These are phyloP conservation scores for Pyracantha coccinea DNA, from an alignment of 331 rosid species.

Conservation along the genomic window DNA sequence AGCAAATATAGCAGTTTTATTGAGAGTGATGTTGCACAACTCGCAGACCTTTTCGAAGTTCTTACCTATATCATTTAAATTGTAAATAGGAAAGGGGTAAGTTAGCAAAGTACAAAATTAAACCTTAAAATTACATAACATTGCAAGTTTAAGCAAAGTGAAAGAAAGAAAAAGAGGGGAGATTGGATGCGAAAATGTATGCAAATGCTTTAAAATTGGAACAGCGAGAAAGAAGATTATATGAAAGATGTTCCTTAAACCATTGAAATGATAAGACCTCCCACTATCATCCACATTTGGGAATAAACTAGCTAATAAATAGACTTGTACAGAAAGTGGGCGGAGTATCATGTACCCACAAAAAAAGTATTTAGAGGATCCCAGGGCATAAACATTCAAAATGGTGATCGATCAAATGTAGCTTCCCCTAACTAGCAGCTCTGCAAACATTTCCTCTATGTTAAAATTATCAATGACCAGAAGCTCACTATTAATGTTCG, in stretches of 20 bases:
- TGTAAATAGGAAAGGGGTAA: background rate
- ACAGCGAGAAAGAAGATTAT: background rate
- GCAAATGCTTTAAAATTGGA: background rate
- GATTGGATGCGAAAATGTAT: background rate
- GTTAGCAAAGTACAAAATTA: background rate
- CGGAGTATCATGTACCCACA: background rate
- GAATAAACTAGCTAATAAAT: background rate
- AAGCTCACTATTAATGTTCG: background rate
- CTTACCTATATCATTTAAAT: slow-evolving; percentile 41
- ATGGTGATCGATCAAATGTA: background rate
- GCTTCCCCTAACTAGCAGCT: background rate
- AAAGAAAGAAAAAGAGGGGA: background rate
- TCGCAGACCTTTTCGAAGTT: slow-evolving; percentile 82
- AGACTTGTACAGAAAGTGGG: background rate
- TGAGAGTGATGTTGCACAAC: slow-evolving; percentile 80
- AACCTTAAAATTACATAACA: background rate
- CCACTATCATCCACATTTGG: background rate
- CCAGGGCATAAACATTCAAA: background rate
- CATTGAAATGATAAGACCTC: background rate
- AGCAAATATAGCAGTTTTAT: slow-evolving; percentile 72
- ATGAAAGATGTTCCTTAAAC: background rate
- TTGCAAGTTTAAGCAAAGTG: no score
- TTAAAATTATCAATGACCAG: background rate
- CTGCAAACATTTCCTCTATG: background rate
- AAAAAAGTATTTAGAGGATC: background rate